Conservation (phyloP, 2,329 filamentous ascomycete genomes). For the Aspergillus ochraceus region DNA sequence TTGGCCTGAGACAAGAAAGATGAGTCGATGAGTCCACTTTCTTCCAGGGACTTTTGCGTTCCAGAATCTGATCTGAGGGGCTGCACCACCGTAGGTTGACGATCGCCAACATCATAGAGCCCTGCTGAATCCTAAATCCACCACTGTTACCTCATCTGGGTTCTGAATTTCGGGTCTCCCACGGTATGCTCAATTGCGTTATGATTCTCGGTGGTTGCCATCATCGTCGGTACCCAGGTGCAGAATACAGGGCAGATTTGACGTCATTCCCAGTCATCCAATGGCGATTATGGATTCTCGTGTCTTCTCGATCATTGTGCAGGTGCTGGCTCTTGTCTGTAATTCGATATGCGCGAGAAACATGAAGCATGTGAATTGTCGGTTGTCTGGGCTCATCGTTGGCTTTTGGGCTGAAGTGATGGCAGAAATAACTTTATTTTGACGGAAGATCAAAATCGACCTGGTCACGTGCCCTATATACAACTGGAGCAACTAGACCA, state of each 20-base stretch:
- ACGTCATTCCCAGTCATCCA: neutral
- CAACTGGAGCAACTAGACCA: neutral
- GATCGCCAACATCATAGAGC: neutral
- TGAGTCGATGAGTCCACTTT: constrained; percentile 1
- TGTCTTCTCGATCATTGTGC: neutral
- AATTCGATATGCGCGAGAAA: neutral
- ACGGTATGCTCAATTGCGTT: neutral
- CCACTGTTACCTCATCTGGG: neutral
- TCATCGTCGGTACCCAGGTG: neutral
- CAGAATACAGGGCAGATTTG: neutral
- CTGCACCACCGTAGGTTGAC: neutral
- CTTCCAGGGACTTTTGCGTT: neutral
- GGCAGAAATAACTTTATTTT: neutral
- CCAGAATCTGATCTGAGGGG: neutral
- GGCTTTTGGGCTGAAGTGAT: neutral
- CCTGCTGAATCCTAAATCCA: neutral
- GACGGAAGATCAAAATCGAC: neutral
- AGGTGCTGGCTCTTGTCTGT: neutral
- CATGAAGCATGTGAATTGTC: neutral
- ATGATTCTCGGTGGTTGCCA: neutral
- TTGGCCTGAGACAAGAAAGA: neutral
- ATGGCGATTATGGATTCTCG: neutral
- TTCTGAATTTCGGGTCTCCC: neutral
- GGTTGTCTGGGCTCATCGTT: neutral
- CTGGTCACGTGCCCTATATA: neutral